Conservation (phyloP, 2,329 filamentous ascomycete genomes). For the Aspergillus chevalieri region DNA sequence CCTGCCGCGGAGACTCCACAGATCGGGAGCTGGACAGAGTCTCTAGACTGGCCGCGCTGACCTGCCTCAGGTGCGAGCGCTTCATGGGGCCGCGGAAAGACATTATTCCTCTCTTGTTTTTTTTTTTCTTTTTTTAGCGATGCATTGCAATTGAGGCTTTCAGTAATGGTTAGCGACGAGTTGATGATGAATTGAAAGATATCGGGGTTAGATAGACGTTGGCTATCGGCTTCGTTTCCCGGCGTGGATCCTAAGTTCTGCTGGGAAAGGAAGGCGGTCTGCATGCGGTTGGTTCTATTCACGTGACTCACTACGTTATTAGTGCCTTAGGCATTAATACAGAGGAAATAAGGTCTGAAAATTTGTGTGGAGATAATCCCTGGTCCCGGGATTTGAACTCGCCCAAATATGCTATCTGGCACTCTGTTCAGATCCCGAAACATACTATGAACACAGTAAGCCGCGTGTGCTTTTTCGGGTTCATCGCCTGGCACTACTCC, state of each 20-base stretch:
- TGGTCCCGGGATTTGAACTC: too few relatives aligned
- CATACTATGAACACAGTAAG: too few relatives aligned
- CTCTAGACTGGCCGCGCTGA: slow-evolving; percentile 36
- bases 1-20: slow-evolving; percentile 22
- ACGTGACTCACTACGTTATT: not conserved
- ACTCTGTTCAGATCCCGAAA: too few relatives aligned
- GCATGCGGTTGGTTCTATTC: too few relatives aligned
- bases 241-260: not conserved
- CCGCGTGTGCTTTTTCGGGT: too few relatives aligned
- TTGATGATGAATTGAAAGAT: not conserved
- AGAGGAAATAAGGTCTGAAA: too few relatives aligned
- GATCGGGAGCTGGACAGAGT: slow-evolving; percentile 20
- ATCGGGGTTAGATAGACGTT: not conserved
- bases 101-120: slow-evolving; percentile 20
- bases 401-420: too few relatives aligned
- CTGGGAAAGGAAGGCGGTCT: not conserved
- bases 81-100: slow-evolving; percentile 34
- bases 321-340: not conserved
- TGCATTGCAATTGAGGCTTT: slow-evolving; percentile 14
- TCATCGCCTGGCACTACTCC: too few relatives aligned
- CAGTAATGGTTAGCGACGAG: not conserved
- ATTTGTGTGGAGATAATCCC: too few relatives aligned
- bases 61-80: slow-evolving; percentile 36
- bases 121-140: slow-evolving; percentile 5
- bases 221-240: not conserved